phyloP scores from a whole-genome alignment of 192 early-diverging fungal genomes.

The Gigaspora rosea region DNA sequence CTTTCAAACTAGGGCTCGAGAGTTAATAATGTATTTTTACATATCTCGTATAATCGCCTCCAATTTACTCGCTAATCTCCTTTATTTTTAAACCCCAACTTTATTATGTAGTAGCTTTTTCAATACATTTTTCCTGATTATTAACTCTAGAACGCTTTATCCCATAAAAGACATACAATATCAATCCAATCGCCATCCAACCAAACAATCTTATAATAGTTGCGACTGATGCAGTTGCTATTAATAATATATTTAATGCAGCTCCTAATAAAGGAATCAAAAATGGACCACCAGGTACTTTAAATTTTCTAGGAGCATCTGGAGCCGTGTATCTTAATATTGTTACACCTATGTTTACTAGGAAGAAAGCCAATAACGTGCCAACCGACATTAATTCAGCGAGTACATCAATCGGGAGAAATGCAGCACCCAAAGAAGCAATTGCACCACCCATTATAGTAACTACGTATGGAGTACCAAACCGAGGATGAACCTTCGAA shows the following conservation, averaged over 20 bases:
- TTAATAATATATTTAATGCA: slow-evolving; percentile 57
- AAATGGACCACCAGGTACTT: slow-evolving; percentile 66
- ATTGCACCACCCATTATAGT: slow-evolving; percentile 69
- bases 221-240: slow-evolving; percentile 64
- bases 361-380: slow-evolving; percentile 80
- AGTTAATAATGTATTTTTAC: no score
- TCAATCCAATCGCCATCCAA: slow-evolving; percentile 75
- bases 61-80: no score
- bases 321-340: slow-evolving; percentile 77
- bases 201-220: slow-evolving; percentile 74
- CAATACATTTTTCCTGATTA: no score
- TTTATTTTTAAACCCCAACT: no score
- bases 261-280: slow-evolving; percentile 69
- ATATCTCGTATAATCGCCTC: no score
- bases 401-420: slow-evolving; percentile 81
- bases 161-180: slow-evolving; percentile 75
- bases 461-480: slow-evolving; percentile 76
- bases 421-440: slow-evolving; percentile 64
- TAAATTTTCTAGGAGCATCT: slow-evolving; percentile 67
- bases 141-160: no score
- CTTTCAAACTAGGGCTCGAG: no score
- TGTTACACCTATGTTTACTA: slow-evolving; percentile 77
- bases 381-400: slow-evolving; percentile 86
- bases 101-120: no score
- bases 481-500: slow-evolving; percentile 67